Evolutionary conservation across 345 rosid species (phyloP), one percentile per base, ranked within the genome.

Genomic region (Boechera stricta): DNA sequence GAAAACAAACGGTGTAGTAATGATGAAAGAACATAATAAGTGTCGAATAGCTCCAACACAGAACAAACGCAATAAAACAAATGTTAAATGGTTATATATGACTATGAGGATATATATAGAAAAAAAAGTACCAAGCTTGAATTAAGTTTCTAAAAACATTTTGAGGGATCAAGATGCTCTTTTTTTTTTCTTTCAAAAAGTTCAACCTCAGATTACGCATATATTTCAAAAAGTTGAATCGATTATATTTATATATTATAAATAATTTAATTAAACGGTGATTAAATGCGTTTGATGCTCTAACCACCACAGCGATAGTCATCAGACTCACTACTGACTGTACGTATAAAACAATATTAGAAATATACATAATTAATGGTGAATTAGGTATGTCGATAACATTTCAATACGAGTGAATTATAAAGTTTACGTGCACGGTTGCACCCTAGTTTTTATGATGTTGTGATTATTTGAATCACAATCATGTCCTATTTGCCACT

Each of bases 391-490:
- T 44, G 64, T 48, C 44, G 42, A 15, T 54, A 48, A 12, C 66
- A 75, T n/a, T 38, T 57, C 33, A 1, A 36, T 58, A 75, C 45
- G 67, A 49, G 63, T 51, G 44, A 42, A 67, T 68, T 31, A 67
- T 69, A 73, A 67, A 67, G 54, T 59, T 66, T 67, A 32, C 79
- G 60, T 59, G 69, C 79, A 75, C 69, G 74, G 74, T 68, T 51
- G 74, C 74, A 59, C 10, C 18, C 29, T 75, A 59, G 69, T 51
- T 51, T 52, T 68, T 31, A 59, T 67, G 68, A 68, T 67, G 74
- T 60, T 49, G 52, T 15, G 68, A 26, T 67, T 16, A 18, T 49
- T 38, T 51, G 54, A 49, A 67, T 48, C 68, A 67, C 44, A 75
- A 59, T 75, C 79, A 67, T 67, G 45, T 58, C 67, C 60, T 45